Evolutionary conservation across 306 rosid species (phyloP), one percentile per base, ranked within the genome.

Genomic region (Cucurbita pepo): DNA sequence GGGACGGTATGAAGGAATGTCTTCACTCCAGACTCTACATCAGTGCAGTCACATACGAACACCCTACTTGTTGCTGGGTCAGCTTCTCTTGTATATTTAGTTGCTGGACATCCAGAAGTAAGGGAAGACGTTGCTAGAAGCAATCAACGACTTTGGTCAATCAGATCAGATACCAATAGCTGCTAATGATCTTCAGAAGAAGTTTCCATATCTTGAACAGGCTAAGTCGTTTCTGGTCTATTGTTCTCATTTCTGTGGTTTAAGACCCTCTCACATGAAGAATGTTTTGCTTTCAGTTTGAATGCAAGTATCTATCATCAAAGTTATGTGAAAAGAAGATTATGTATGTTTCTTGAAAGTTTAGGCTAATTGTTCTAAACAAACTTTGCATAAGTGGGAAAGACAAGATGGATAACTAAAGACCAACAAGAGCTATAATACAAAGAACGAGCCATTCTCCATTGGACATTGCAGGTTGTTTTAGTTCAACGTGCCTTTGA

Each of bases 1-100:
- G n/a, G 82, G 62, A 79, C 79, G 0, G 85, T 77, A 4, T 66
- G 91, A 30, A 84, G 76, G 59, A 83, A 79, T 58, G 86, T 87
- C 12, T 88, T 95, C 79, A 78, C 88, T 18, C 83, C 83, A 1
- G 97, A 95, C 63, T 30, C 34, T 89, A 91, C 57, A 79, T 91
- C 15, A 91, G 86, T 48, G 99, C 99, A 41, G 87, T 91, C 63
- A 82, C 95, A 37, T 95, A 95, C 47, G 99, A 95, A 77, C 99
- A 95, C 74, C 56, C 56, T 95, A 6, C 90, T 95, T 71, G 97
- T 95, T 71, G 97, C 96, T 15, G 99, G 99, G 3, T 95, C 97
- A 6, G 87, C 97, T 40, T 83, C 95, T 14, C 14, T 79, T 74
- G 82, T 91, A 50, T 95, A 95, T 79, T 83, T 95, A 81, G 92